Evolutionary conservation across 2,329 filamentous ascomycete species (phyloP).

Genomic region (Aureobasidium subglaciale): DNA sequence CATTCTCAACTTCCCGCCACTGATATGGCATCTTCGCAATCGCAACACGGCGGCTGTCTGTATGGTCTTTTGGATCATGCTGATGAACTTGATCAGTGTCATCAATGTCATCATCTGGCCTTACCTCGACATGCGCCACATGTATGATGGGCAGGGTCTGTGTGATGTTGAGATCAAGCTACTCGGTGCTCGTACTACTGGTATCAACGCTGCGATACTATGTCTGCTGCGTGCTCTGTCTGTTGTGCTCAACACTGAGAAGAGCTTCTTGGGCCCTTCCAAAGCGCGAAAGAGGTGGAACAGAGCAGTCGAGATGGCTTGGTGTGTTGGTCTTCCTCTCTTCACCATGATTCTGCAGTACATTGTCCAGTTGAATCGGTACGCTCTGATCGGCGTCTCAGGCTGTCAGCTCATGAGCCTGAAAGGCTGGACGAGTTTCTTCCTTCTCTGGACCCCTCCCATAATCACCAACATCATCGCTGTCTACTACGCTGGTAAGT

Average conservation of each 20-base stretch:
- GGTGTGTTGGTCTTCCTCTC: slow-evolving; percentile 50
- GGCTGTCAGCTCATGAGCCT: slow-evolving; percentile 54
- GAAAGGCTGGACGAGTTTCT: slow-evolving; percentile 45
- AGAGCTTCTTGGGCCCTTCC: slow-evolving; percentile 45
- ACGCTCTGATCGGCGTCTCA: slow-evolving; percentile 50
- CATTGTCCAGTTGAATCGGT: slow-evolving; percentile 53
- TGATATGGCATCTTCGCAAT: slow-evolving; percentile 54
- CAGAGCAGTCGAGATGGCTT: slow-evolving; percentile 44
- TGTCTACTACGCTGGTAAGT: slow-evolving; percentile 52
- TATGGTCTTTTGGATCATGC: slow-evolving; percentile 49
- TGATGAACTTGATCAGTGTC: slow-evolving; percentile 52
- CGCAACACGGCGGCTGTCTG: slow-evolving; percentile 53
- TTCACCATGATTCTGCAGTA: slow-evolving; percentile 52
- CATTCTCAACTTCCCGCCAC: slow-evolving; percentile 48
- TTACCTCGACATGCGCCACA: slow-evolving; percentile 45
- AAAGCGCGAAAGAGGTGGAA: slow-evolving; percentile 41
- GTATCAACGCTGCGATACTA: slow-evolving; percentile 45
- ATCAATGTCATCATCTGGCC: slow-evolving; percentile 61
- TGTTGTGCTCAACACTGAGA: slow-evolving; percentile 52
- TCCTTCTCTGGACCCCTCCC: slow-evolving; percentile 46
- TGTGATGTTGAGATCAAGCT: slow-evolving; percentile 61
- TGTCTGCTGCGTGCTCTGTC: slow-evolving; percentile 57
- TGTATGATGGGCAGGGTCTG: slow-evolving; percentile 53
- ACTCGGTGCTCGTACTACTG: slow-evolving; percentile 46
- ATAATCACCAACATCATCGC: slow-evolving; percentile 47